Evolutionary conservation across 305 asterid species (phyloP).

Genomic region (Fraxinus latifolia): DNA sequence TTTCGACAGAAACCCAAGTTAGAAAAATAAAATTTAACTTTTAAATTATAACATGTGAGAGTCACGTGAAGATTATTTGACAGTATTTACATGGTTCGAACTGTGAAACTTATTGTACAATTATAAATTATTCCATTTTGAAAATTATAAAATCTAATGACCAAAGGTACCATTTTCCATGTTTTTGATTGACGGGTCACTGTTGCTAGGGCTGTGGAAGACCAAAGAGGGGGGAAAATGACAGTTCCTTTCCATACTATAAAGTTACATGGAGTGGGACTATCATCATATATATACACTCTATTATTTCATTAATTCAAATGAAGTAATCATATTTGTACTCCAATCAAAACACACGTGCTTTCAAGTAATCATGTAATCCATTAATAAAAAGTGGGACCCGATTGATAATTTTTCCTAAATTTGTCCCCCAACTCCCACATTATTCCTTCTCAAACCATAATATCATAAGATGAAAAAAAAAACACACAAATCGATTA

Average conservation of each 20-base stretch:
- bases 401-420: constrained; percentile 2
- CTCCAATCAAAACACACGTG: constrained; percentile 47
- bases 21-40: not conserved
- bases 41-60: not conserved
- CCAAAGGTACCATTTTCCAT: not conserved
- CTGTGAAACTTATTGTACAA: no score
- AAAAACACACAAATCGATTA: not conserved
- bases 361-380: constrained; percentile 41
- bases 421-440: not conserved
- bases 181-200: not conserved
- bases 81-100: not conserved
- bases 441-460: not conserved
- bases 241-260: not conserved
- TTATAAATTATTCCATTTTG: no score
- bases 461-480: not conserved
- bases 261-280: constrained; percentile 32
- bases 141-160: not conserved
- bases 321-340: constrained; percentile 28
- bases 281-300: constrained; percentile 20
- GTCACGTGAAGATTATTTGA: not conserved
- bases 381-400: constrained; percentile 26
- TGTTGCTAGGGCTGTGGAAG: not conserved
- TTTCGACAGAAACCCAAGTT: not conserved
- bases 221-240: not conserved
- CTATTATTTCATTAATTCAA: constrained; percentile 32